Evolutionary conservation across 2,329 filamentous ascomycete species (phyloP), one percentile per base, ranked within the genome.

Genomic region (Alternaria burnsii): DNA sequence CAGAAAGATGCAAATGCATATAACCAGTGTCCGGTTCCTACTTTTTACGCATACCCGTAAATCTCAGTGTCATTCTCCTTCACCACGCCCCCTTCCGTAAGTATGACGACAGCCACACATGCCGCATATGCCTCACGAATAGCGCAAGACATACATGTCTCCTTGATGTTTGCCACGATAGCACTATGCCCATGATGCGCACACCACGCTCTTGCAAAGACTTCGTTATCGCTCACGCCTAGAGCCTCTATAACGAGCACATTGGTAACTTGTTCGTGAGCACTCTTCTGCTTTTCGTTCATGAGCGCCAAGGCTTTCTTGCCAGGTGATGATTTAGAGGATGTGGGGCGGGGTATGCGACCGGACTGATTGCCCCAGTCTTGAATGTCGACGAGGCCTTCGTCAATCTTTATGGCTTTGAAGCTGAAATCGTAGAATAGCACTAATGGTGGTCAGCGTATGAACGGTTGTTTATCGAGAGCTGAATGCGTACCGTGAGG

Each of bases 61-160:
- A 71, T 58, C 20, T 71, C 72, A 8, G 71, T 80, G 71, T 84
- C 80, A 55, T 80, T 80, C 52, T 82, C 81, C 64, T 83, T 80
- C 61, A 77, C 70, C 60, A 80, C 80, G 55, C 79, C 76, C 8
- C 80, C 78, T 61, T 82, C 78, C 0, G 80, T 82, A 55, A 93
- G 78, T 57, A 93, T 91, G 41, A 92, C 88, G 41, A 93, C 90
- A 48, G 87, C 90, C 54, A 93, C 76, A 36, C 89, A 89, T 16
- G 89, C 89, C 3, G 91, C 91, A 76, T 91, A 93, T 30, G 91
- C 90, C 77, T 92, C 90, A 61, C 91, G 83, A 59, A 93, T 88
- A 10, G 89, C 89, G 75, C 91, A 93, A 16, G 89, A 86, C 84
- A 91, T 87, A 77, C 89, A 93, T 16, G 90, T 92, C 79, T 84